Base-by-base conservation (phyloP, 495 filamentous ascomycete genomes). In the Tricharina praecox region DNA sequence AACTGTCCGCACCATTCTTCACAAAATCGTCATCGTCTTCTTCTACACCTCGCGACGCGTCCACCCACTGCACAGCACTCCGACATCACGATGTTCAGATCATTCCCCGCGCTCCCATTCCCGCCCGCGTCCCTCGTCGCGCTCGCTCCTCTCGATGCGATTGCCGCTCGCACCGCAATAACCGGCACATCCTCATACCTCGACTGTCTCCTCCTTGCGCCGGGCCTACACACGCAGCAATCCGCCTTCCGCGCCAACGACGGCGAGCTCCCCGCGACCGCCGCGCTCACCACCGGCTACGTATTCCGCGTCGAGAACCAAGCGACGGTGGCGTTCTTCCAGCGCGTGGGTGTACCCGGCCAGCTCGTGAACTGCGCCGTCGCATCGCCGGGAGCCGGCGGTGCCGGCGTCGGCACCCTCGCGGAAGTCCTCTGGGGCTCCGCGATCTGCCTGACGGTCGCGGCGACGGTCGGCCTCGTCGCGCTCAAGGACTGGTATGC, bases 171-270 rank as follows among this genome's bases (percentile, higher is more conserved):
- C 16, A 78, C 75, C 2, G 67, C 65, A 13, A 63, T 75, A 20
- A 69, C 68, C 2, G 75, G 76, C 35, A 67, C 65, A 1, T 63
- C 70, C 0, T 63, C 63, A 3, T 68, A 68, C 53, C 55, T 74
- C 0, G 76, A 79, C 56, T 59, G 58, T 18, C 58, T 79, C 4
- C 54, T 77, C 20, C 64, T 79, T 0, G 72, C 69, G 10, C 76
- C 76, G 0, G 74, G 74, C 1, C 51, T 78, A 33, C 75, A 79
- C 62, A 68, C 67, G 41, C 73, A 78, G 50, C 75, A 78, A 53
- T 56, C 65, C 3, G 74, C 71, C 2, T 26, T 58, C 7, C 56
- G 59, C 16, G 50, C 66, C 25, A 65, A 63, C 58, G 23, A 53
- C 49, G 65, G 63, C 3, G 65, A 60, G 34, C 53, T 45, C 33